These are phyloP conservation scores for Myriosclerotinia duriaeana DNA, from an alignment of 2,329 filamentous ascomycete species.

Conservation along the genomic window DNA sequence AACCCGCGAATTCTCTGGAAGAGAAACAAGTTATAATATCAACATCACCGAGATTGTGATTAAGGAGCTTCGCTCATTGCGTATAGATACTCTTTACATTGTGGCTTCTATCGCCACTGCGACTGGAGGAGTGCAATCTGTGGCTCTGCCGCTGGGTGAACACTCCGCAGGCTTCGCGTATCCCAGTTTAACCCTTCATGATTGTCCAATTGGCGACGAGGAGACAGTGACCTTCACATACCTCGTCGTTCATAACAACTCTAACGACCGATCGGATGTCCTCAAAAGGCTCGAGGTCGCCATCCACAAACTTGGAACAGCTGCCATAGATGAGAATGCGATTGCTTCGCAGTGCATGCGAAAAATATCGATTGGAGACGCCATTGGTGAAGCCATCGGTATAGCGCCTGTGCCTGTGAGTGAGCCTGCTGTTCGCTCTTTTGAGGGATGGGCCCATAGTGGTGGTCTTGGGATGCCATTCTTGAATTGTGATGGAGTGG, in stretches of 20 bases:
- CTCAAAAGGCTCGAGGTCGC: slow-evolving; percentile 9
- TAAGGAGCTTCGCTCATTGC: slow-evolving; percentile 1
- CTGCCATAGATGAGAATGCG: neutral
- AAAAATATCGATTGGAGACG: slow-evolving; percentile 1
- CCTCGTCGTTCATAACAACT: slow-evolving; percentile 9
- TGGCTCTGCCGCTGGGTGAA: neutral
- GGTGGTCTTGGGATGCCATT: slow-evolving; percentile 13
- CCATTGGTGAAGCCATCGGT: slow-evolving; percentile 12
- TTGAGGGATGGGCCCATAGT: slow-evolving; percentile 13
- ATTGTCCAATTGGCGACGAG: slow-evolving; percentile 12
- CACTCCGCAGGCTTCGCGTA: slow-evolving; percentile 4
- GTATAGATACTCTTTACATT: slow-evolving; percentile 15
- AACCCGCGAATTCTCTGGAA: slow-evolving; percentile 4
- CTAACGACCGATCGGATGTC: slow-evolving; percentile 7
- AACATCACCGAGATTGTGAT: slow-evolving; percentile 2
- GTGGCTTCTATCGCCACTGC: neutral
- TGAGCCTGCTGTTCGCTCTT: neutral
- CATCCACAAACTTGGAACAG: slow-evolving; percentile 6
- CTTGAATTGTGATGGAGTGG: slow-evolving; percentile 15
- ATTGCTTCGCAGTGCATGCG: neutral
- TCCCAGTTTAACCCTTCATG: neutral
- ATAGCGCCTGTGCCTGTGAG: neutral
- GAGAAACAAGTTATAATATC: slow-evolving; percentile 9
- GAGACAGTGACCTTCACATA: slow-evolving; percentile 11
- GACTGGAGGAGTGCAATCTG: neutral